Percentiles rank a stretch among this genome's conserved stretches.
Conservation (phyloP, 345 rosid species). For the Salix suchowensis region DNA sequence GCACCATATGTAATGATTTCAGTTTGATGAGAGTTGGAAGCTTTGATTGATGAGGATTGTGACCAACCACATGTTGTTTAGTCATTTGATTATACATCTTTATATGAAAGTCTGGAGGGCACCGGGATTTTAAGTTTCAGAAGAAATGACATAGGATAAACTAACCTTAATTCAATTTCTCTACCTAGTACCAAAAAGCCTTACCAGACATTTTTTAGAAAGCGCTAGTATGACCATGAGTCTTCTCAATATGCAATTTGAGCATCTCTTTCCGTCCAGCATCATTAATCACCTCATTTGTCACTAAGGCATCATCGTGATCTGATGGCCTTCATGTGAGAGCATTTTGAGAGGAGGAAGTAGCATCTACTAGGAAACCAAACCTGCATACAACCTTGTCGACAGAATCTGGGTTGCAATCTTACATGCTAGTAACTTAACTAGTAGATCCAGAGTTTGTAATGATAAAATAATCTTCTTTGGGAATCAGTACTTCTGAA, state of each 20-base stretch:
- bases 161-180: neutral
- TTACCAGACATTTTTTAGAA: neutral
- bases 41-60: neutral
- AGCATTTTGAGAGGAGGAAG: neutral
- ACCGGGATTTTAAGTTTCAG: neutral
- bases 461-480: neutral
- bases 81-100: neutral
- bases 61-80: neutral
- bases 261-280: neutral
- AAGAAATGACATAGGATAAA: neutral
- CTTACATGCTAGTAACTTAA: neutral
- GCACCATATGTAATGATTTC: neutral
- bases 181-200: neutral
- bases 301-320: neutral
- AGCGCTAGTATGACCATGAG: neutral
- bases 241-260: neutral
- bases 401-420: neutral
- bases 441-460: neutral
- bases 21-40: neutral
- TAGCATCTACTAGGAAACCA: no score
- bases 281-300: neutral
- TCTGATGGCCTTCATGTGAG: neutral
- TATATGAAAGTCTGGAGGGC: neutral
- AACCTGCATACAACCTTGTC: neutral
- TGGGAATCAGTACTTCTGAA: neutral